A percentile compares a stretch with the other conserved stretches of the same genome.
Conservation (phyloP, 78 protist genomes). For the Dictyostelium capitatum region DNA sequence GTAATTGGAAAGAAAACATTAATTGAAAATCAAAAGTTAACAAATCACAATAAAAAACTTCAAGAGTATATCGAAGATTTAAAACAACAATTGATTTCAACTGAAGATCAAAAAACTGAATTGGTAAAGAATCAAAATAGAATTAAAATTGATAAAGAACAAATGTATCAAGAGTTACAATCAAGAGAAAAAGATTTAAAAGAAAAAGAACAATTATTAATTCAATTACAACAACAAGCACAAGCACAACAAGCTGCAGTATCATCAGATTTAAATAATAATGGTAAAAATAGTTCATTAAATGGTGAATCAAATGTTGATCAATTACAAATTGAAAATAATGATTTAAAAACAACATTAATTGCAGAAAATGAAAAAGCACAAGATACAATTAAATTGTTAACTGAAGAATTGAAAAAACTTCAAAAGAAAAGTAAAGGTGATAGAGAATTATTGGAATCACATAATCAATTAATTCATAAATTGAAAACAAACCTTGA, state of each 20-base stretch:
- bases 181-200: not conserved
- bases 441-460: constrained; percentile 20
- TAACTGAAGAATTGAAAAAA: constrained; percentile 22
- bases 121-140: not conserved
- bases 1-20: constrained; percentile 57
- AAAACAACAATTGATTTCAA: constrained; percentile 7
- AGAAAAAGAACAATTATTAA: constrained; percentile 6
- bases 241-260: too few species aligned
- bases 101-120: constrained; percentile 27
- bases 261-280: not conserved
- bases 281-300: not conserved
- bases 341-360: constrained; percentile 2
- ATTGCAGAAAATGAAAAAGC: constrained; percentile 22
- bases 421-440: constrained; percentile 34
- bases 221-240: not conserved
- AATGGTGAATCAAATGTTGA: not conserved
- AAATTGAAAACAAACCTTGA: constrained; percentile 23
- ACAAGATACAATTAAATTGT: constrained; percentile 22
- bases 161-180: not conserved
- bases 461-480: constrained; percentile 44
- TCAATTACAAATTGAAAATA: not conserved
- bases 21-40: constrained; percentile 60
- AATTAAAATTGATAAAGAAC: constrained; percentile 24
- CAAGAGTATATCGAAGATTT: constrained; percentile 37
- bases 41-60: constrained; percentile 18